phyloP scores from a whole-genome alignment of 2,329 filamentous ascomycete genomes.

The Fusarium sp. region DNA sequence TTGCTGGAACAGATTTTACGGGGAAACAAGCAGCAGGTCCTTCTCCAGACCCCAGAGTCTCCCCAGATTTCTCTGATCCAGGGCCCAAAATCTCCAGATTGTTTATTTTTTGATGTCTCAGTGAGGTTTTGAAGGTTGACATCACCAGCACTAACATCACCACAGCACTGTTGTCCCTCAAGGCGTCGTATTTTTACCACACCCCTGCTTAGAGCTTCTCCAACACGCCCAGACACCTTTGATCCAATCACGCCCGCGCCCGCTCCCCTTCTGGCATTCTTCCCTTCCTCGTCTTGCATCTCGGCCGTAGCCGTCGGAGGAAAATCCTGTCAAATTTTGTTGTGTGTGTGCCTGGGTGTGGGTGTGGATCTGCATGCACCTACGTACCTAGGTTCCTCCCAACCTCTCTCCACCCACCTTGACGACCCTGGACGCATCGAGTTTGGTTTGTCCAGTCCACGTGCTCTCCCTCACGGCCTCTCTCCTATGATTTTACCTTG shows the following conservation, averaged over 20 bases:
- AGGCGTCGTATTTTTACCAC: not conserved
- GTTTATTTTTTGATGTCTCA: conserved; percentile 7
- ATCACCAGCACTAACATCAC: not conserved
- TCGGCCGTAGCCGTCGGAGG: conserved; percentile 38
- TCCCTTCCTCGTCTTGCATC: conserved; percentile 19
- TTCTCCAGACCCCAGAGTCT: conserved; percentile 37
- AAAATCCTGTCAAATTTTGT: not conserved
- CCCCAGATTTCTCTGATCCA: conserved; percentile 22
- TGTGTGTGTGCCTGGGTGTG: not conserved
- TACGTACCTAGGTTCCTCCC: not conserved
- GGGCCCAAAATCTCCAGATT: conserved; percentile 34
- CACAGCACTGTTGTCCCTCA: no score
- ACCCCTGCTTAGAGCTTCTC: conserved; percentile 31
- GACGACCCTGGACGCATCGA: not conserved
- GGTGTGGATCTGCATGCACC: not conserved
- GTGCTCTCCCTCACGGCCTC: not conserved
- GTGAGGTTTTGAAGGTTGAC: not conserved
- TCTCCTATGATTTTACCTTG: not conserved
- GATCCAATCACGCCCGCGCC: conserved; percentile 22
- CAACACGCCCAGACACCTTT: conserved; percentile 12
- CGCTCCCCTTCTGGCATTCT: conserved; percentile 1
- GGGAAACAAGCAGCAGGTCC: conserved; percentile 14
- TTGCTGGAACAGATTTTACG: conserved; percentile 18
- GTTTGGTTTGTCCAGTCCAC: not conserved
- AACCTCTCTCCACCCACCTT: conserved; percentile 2